Percentiles rank a stretch among this genome's conserved stretches.
Evolutionary conservation across 2,329 filamentous ascomycete genomes (phyloP).

Genomic region (Dryadomyces quercus-mongolicae): DNA sequence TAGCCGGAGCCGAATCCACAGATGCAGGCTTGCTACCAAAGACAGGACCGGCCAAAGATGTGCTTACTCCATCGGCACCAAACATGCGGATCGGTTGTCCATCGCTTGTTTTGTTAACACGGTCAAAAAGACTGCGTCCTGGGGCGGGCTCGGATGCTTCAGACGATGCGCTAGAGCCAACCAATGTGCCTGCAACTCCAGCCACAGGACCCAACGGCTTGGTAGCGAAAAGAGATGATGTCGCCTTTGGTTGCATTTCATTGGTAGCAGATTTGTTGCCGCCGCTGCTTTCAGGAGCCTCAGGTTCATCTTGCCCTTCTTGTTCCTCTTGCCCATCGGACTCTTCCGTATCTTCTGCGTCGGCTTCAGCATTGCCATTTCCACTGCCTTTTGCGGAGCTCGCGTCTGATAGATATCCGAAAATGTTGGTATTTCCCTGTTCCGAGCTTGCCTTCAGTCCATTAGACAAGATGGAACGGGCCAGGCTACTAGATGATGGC

Average conservation of each 20-base stretch:
- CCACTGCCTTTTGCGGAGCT: conserved; percentile 44
- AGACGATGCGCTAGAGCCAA: conserved; percentile 23
- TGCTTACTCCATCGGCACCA: conserved; percentile 17
- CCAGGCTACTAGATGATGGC: conserved; percentile 19
- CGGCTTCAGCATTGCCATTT: conserved; percentile 29
- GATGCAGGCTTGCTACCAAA: conserved; percentile 16
- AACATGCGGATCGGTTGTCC: conserved; percentile 35
- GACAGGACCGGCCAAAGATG: conserved; percentile 5
- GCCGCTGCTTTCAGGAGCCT: conserved; percentile 28
- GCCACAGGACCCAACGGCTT: conserved; percentile 15
- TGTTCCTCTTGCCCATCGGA: conserved; percentile 30
- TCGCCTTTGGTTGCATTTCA: conserved; percentile 25
- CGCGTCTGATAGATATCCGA: conserved; percentile 45
- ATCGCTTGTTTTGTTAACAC: conserved; percentile 36
- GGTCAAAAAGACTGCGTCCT: conserved; percentile 42
- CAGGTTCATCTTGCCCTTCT: conserved; percentile 30
- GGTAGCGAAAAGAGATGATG: conserved; percentile 17
- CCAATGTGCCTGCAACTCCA: conserved; percentile 9
- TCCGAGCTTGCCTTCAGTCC: conserved; percentile 12
- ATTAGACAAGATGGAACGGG: conserved; percentile 29
- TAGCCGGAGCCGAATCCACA: conserved; percentile 31
- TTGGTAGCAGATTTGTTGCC: conserved; percentile 16
- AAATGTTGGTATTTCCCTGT: conserved; percentile 40
- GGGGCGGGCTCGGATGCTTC: conserved; percentile 32
- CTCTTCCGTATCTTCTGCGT: conserved; percentile 23